Percentiles rank a stretch among this genome's conserved stretches.
phyloP scores from a whole-genome alignment of 2,329 filamentous ascomycete species.

The Lecanicillium sp. region DNA sequence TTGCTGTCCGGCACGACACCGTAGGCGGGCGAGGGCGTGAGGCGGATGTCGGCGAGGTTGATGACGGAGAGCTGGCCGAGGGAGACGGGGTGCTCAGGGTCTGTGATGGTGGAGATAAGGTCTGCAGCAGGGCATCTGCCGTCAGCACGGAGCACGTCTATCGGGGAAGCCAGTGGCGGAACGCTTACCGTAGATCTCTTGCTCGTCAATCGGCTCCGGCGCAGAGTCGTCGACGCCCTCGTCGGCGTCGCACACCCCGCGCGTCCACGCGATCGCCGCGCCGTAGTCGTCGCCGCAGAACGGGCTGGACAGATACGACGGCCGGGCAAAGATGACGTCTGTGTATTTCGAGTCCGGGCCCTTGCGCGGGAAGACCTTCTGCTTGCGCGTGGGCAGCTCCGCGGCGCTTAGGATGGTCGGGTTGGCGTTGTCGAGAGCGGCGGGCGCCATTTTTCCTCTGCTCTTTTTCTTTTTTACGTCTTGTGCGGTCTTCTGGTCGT shows the following conservation, averaged over 20 bases:
- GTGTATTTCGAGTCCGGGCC: slow-evolving; percentile 44
- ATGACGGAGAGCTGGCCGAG: slow-evolving; percentile 91
- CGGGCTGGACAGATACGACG: slow-evolving; percentile 36
- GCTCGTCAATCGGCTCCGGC: slow-evolving; percentile 85
- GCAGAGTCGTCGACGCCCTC: slow-evolving; percentile 51
- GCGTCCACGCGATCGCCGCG: slow-evolving; percentile 22
- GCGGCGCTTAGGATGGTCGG: slow-evolving; percentile 85
- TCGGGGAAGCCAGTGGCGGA: background rate
- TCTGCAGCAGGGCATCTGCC: no score
- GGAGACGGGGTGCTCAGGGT: slow-evolving; percentile 93
- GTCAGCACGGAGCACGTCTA: no score
- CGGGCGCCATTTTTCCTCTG: slow-evolving; percentile 20
- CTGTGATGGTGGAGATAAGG: slow-evolving; percentile 88
- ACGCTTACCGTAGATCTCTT: slow-evolving; percentile 82
- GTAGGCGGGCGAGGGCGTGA: slow-evolving; percentile 42
- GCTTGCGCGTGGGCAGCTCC: slow-evolving; percentile 75
- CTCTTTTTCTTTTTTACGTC: background rate
- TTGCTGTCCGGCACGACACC: slow-evolving; percentile 30
- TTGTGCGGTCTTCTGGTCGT: background rate
- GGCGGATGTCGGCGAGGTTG: slow-evolving; percentile 87
- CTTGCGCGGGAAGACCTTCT: slow-evolving; percentile 39
- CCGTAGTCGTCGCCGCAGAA: slow-evolving; percentile 28
- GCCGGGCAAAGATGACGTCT: slow-evolving; percentile 40
- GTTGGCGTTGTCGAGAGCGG: slow-evolving; percentile 68
- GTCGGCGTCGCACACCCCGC: slow-evolving; percentile 35